Percentiles rank a stretch among this genome's conserved stretches.
These are phyloP conservation scores for Lenzites betulinus DNA, from an alignment of 768 basidiomycete species.

Conservation along the genomic window DNA sequence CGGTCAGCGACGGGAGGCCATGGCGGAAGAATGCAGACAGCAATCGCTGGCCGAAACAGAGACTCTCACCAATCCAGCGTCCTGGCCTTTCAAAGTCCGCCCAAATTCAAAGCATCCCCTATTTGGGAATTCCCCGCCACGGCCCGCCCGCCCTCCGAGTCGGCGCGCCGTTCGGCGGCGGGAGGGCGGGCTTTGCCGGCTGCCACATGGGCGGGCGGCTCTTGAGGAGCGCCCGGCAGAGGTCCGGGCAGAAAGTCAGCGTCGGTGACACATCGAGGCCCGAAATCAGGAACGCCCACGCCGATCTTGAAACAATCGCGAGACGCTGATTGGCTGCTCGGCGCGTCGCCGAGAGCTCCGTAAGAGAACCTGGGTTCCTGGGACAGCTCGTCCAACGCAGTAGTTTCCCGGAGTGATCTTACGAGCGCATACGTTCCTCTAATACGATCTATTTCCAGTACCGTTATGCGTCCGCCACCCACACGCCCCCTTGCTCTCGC, in stretches of 20 bases:
- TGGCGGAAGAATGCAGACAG: conserved; percentile 19
- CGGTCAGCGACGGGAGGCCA: conserved; percentile 20
- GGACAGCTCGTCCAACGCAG: background rate
- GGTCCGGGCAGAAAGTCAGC: background rate
- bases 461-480: too few species aligned
- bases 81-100: conserved; percentile 21
- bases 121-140: conserved; percentile 3
- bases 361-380: background rate
- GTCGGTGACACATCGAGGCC: background rate
- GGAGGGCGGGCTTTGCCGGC: background rate
- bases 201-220: too few species aligned
- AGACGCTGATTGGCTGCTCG: background rate
- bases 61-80: conserved; percentile 4
- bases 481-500: background rate
- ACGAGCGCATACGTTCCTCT: background rate
- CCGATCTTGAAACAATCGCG: background rate
- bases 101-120: conserved; percentile 19
- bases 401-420: background rate
- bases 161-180: background rate
- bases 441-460: too few species aligned
- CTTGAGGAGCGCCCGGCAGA: background rate
- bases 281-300: background rate
- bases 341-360: background rate
- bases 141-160: background rate
- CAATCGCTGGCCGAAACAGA: conserved; percentile 10